Percentiles rank a stretch among this genome's conserved stretches.
Evolutionary conservation across 768 basidiomycete genomes (phyloP).

Genomic region (Mycena sanguinolenta): DNA sequence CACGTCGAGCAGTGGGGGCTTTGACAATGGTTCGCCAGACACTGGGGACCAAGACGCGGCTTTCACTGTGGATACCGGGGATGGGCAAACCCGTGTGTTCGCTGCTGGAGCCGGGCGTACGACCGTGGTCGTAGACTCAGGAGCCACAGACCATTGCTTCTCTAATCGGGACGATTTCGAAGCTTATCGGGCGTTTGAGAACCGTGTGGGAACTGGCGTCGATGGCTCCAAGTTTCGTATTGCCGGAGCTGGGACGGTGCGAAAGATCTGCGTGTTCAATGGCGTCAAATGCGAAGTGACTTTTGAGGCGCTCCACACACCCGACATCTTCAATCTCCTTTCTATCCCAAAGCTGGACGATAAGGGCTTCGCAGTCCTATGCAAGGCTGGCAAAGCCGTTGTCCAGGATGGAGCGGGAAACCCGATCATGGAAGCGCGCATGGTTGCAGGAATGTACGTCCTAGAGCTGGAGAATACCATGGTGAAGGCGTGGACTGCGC

Average conservation of each 20-base stretch:
- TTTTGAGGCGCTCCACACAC: not conserved
- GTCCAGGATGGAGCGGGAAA: not conserved
- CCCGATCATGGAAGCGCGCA: not conserved
- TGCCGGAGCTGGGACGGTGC: not conserved
- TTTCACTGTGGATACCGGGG: not conserved
- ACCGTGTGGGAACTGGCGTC: not conserved
- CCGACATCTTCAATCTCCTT: not conserved
- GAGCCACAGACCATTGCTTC: not conserved
- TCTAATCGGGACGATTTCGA: not conserved
- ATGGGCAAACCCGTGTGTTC: too few relatives aligned
- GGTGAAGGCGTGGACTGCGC: not conserved
- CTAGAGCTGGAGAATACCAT: not conserved
- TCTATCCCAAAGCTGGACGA: not conserved
- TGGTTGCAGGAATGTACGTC: not conserved
- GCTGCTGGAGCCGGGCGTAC: too few relatives aligned
- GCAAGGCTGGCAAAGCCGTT: not conserved
- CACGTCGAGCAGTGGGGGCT: not conserved
- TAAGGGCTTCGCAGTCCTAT: not conserved
- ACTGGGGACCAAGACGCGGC: not conserved
- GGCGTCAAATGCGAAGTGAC: not conserved
- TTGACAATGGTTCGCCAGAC: not conserved
- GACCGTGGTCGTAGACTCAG: not conserved
- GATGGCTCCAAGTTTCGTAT: not conserved
- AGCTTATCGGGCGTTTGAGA: not conserved
- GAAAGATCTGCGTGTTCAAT: not conserved